Conservation (phyloP, 116 monocot species). For the Zostera marina region DNA sequence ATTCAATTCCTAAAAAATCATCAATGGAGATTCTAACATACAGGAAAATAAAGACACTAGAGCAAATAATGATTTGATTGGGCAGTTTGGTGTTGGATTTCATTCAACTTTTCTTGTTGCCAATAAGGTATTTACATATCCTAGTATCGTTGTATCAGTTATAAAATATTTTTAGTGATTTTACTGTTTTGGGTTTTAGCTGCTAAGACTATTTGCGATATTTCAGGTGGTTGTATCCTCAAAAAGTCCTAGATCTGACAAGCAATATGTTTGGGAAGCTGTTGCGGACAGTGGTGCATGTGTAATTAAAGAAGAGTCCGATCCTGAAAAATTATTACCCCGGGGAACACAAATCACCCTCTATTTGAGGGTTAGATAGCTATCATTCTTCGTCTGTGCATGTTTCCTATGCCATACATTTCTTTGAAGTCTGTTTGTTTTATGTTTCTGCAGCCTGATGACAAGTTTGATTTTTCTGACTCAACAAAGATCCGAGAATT, state of each 20-base stretch:
- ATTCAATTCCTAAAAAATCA: too few relatives aligned
- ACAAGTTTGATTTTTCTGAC: constrained; percentile 87
- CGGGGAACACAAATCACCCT: constrained; percentile 90
- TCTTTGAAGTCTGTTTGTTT: neutral
- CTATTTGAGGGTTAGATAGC: constrained; percentile 54
- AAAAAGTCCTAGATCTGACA: constrained; percentile 89
- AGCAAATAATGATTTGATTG: constrained; percentile 78
- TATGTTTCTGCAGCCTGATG: constrained; percentile 44
- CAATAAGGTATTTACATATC: constrained; percentile 70
- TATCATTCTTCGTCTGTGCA: too few relatives aligned
- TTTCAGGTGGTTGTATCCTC: constrained; percentile 82
- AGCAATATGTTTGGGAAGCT: constrained; percentile 97
- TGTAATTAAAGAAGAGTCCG: constrained; percentile 66
- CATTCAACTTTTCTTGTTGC: constrained; percentile 96
- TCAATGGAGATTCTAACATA: neutral
- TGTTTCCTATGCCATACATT: too few relatives aligned
- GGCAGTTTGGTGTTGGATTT: constrained; percentile 99
- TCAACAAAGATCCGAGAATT: constrained; percentile 61
- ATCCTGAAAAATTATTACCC: constrained; percentile 65
- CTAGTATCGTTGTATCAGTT: too few relatives aligned
- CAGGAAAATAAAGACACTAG: constrained; percentile 96
- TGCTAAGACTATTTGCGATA: too few relatives aligned
- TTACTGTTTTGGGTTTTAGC: too few relatives aligned
- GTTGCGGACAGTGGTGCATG: constrained; percentile 74
- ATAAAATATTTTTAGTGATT: too few relatives aligned